A percentile compares a stretch with the other conserved stretches of the same genome.
Evolutionary conservation across 495 filamentous ascomycete species (phyloP).

Genomic region (Hypoxylon perforatum): DNA sequence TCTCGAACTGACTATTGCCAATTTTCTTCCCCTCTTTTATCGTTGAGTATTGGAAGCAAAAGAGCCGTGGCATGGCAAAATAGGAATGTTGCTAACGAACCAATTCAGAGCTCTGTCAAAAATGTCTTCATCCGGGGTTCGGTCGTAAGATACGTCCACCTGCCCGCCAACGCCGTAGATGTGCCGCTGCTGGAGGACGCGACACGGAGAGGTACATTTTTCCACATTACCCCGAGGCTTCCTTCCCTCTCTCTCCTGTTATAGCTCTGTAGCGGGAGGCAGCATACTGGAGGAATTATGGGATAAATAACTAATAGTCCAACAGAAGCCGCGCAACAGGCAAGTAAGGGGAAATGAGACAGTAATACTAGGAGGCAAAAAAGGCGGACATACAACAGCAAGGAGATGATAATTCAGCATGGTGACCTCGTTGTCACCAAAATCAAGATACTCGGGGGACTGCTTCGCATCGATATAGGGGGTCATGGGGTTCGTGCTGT

Average conservation of each 20-base stretch:
- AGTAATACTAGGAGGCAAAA: not conserved
- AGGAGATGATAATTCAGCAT: not conserved
- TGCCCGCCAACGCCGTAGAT: constrained; percentile 89
- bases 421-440: too few relatives aligned
- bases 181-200: constrained; percentile 94
- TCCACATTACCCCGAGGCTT: not conserved
- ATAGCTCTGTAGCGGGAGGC: not conserved
- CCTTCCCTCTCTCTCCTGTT: not conserved
- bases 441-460: too few relatives aligned
- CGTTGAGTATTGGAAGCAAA: too few relatives aligned
- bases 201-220: constrained; percentile 79
- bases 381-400: not conserved
- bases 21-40: too few relatives aligned
- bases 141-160: constrained; percentile 94
- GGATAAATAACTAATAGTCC: constrained; percentile 20
- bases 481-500: too few relatives aligned
- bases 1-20: too few relatives aligned
- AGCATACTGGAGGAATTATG: not conserved
- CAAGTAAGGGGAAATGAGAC: constrained; percentile 55
- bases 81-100: constrained; percentile 2
- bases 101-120: constrained; percentile 77
- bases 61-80: too few relatives aligned
- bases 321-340: constrained; percentile 57
- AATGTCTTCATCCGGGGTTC: constrained; percentile 98
- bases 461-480: too few relatives aligned